Evolutionary conservation across 2,329 filamentous ascomycete species (phyloP).

Genomic region (Alternaria ethzedia): DNA sequence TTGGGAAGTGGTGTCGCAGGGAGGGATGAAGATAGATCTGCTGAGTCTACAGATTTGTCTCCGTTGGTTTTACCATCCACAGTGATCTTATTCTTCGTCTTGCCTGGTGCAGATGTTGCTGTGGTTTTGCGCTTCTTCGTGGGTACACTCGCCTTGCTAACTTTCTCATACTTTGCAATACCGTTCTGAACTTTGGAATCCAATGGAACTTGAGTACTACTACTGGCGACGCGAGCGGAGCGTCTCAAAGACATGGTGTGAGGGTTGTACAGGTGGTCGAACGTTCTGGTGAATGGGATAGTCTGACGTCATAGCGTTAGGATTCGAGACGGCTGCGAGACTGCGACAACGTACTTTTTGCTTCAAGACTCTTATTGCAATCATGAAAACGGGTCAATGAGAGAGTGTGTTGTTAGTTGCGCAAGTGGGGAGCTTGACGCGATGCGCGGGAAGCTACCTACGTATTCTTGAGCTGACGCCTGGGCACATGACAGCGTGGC

Average conservation of each 20-base stretch:
- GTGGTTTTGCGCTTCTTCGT: conserved; percentile 35
- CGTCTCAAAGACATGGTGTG: conserved; percentile 59
- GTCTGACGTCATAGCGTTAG: conserved; percentile 32
- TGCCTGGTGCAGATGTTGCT: conserved; percentile 6
- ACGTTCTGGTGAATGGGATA: conserved; percentile 1
- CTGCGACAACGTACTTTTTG: conserved; percentile 6
- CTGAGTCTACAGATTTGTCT: conserved; percentile 1
- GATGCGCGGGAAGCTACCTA: conserved; percentile 16
- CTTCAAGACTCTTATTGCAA: background rate
- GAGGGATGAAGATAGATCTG: conserved; percentile 19
- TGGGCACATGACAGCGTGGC: conserved; percentile 34
- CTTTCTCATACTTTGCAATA: conserved; percentile 16
- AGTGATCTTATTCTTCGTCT: background rate
- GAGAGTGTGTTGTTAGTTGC: conserved; percentile 1
- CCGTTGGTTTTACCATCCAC: background rate
- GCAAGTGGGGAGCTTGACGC: conserved; percentile 20
- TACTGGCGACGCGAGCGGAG: conserved; percentile 56
- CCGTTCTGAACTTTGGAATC: conserved; percentile 19
- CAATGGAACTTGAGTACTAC: conserved; percentile 24
- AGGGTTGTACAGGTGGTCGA: background rate
- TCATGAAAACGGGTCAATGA: background rate
- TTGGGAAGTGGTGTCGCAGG: conserved; percentile 43
- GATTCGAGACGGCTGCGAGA: conserved; percentile 54
- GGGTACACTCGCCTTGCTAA: conserved; percentile 12
- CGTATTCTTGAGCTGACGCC: conserved; percentile 29